Base-by-base conservation (phyloP, 1,284 basidiomycete species). In the Earliella scabrosa region DNA sequence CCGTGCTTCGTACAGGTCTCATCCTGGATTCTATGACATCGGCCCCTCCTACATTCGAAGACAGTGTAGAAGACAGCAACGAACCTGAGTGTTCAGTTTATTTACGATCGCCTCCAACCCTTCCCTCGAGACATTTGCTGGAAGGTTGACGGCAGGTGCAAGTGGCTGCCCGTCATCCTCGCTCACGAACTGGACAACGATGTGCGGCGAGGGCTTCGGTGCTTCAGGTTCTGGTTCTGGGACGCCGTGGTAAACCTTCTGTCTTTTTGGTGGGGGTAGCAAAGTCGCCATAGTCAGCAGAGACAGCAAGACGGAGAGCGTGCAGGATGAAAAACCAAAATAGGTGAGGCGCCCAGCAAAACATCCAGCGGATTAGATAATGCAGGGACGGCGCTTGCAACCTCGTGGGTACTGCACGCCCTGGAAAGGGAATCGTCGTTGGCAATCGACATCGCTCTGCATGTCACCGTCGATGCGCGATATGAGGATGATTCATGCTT, bases 151-250 rank as follows among this genome's bases (percentile, higher is more conserved):
- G 1, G 92, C 87, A 46, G 95, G 93, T 24, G 94, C 94, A 21
- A 97, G 79, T 13, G 86, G 77, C 58, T 80, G 76, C 0, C 90
- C 92, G 72, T 93, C 90, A 56, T 95, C 89, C 60, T 95, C 92
- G 16, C 90, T 90, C 36, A 94, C 88, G 71, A 97, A 97, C 70
- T 97, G 93, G 20, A 97, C 93, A 16, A 97, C 83, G 57, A 97
- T 76, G 59, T 88, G 89, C 1, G 83, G 82, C 2, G 82, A 81
- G 6, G 85, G 81, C 54, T 78, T 74, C n/a, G 75, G 73, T 3
- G 75, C 71, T 59, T 84, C 83, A 55, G 82, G 81, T 40, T 78
- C 81, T 45, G 88, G 88, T 60, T 85, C 82, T 55, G 85, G 81
- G 1, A 87, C 71, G 10, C 90, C 87, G 66, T 93, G 88, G 68